These are phyloP conservation scores for Nicotiana sylvestris DNA, from an alignment of 257 asterid species.

Conservation along the genomic window DNA sequence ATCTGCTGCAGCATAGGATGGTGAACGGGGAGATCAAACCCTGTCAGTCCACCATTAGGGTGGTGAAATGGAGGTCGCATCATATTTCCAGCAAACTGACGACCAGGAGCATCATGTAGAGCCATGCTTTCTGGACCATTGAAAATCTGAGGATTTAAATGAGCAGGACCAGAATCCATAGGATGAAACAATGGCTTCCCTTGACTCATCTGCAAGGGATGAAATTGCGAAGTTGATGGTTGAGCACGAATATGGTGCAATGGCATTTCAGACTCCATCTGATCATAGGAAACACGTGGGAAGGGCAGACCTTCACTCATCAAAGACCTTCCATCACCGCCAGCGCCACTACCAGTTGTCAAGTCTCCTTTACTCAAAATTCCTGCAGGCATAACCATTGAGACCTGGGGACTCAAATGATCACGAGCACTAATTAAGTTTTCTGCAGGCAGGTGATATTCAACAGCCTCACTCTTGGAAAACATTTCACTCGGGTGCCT, in stretches of 20 bases:
- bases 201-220: slow-evolving; percentile 47
- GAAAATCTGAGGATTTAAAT: slow-evolving; percentile 50
- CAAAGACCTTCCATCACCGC: slow-evolving; percentile 31
- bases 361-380: slow-evolving; percentile 31
- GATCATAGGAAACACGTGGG: slow-evolving; percentile 34
- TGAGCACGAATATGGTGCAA: slow-evolving; percentile 40
- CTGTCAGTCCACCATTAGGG: slow-evolving; percentile 44
- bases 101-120: slow-evolving; percentile 44
- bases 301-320: slow-evolving; percentile 44
- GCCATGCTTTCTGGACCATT: slow-evolving; percentile 37
- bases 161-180: slow-evolving; percentile 52
- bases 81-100: slow-evolving; percentile 42
- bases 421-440: slow-evolving; percentile 46
- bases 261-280: slow-evolving; percentile 33
- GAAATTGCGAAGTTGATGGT: slow-evolving; percentile 47
- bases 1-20: slow-evolving; percentile 53
- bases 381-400: slow-evolving; percentile 35
- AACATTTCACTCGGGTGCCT: slow-evolving; percentile 33
- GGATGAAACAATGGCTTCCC: slow-evolving; percentile 48
- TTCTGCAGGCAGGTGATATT: slow-evolving; percentile 56
- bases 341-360: slow-evolving; percentile 39
- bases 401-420: slow-evolving; percentile 33
- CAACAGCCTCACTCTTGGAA: slow-evolving; percentile 29
- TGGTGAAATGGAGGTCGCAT: slow-evolving; percentile 54
- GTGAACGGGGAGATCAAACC: slow-evolving; percentile 52